phyloP scores from a whole-genome alignment of 371 early-diverging fungal genomes.

The Mortierella sp. region DNA sequence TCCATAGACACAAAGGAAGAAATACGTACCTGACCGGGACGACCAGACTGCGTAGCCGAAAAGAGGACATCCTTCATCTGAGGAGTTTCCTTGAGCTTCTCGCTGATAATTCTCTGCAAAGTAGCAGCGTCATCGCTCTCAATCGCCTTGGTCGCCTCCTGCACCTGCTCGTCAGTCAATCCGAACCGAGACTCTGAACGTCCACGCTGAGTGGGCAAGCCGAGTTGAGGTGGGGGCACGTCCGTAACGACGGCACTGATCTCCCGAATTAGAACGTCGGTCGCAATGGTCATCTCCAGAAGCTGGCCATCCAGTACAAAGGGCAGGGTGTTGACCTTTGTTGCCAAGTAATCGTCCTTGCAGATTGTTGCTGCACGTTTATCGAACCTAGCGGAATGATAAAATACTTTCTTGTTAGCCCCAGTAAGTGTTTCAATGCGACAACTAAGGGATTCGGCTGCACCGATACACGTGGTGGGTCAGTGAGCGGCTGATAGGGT shows the following conservation, averaged over 20 bases:
- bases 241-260: conserved; percentile 46
- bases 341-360: conserved; percentile 66
- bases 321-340: conserved; percentile 63
- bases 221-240: conserved; percentile 34
- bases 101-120: conserved; percentile 42
- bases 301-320: conserved; percentile 50
- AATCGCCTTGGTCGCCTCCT: conserved; percentile 44
- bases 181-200: conserved; percentile 30
- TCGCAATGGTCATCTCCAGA: conserved; percentile 37
- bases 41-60: conserved; percentile 28
- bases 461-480: background rate
- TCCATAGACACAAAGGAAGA: background rate
- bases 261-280: conserved; percentile 46
- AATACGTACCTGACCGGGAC: conserved; percentile 40
- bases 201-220: conserved; percentile 20
- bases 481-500: conserved; percentile 1
- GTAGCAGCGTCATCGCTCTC: conserved; percentile 48
- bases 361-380: conserved; percentile 67
- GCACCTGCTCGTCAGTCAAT: conserved; percentile 44
- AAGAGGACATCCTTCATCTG: conserved; percentile 23
- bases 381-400: conserved; percentile 65
- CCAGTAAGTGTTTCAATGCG: background rate
- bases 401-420: background rate
- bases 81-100: conserved; percentile 27
- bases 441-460: conserved; percentile 2